Evolutionary conservation across 306 rosid genomes (phyloP), one percentile per base, ranked within the genome.

Genomic region (Cucumis melo): DNA sequence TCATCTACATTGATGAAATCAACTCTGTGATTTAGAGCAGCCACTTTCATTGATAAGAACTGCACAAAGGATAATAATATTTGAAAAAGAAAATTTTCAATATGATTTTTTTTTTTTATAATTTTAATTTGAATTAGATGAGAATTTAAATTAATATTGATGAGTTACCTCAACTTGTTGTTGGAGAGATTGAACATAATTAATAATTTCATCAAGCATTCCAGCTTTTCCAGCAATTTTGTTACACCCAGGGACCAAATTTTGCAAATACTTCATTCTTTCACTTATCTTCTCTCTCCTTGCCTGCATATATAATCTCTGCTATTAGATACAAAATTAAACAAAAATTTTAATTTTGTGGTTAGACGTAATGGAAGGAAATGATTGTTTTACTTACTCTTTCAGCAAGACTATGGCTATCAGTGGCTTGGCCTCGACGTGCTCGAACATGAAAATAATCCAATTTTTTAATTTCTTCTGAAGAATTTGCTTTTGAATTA

Each of bases 191-290:
- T 91, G 96, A 81, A 88, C 97, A 81, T 93, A 93, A 62, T 91
- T 93, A 78, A 93, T 94, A 82, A 94, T 94, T 82, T 94, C 98
- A 80, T 94, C 98, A 0, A 94, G 95, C 97, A 94, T 94, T 80
- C 97, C 97, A 58, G 96, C 97, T 86, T 91, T 94, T 71, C 96
- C 97, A 0, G 96, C 85, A 78, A 94, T 86, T 82, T 89, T 94
- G 88, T 91, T 89, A 82, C 98, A 94, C 5, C 98, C 98, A 1
- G 98, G 98, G 21, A 94, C 98, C 71, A 94, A 86, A 88, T 91
- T 96, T 82, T 94, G 97, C 71, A 94, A 82, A 84, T 87, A 90
- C 86, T 86, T 91, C 98, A 91, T 91, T 80, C 97, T 89, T 85
- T 91, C 95, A 8, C 98, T 91, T 7, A 94, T 94, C 38, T 90